These are phyloP conservation scores for Ogataea philodendri DNA, from an alignment of 805 yeast species.

Conservation along the genomic window DNA sequence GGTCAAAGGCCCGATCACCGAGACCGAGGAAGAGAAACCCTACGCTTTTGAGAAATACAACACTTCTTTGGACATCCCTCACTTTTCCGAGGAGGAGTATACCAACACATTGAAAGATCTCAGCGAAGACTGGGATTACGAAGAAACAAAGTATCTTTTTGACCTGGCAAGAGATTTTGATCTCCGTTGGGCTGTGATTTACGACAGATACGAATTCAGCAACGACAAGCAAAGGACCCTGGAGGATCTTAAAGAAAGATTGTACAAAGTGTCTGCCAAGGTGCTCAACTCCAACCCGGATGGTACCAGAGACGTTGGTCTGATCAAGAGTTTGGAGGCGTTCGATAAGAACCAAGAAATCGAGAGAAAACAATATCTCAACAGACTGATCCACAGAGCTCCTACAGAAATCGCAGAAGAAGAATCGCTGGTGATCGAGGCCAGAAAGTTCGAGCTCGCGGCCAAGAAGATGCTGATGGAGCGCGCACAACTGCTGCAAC, in stretches of 20 bases:
- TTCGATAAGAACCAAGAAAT: slow-evolving; percentile 70
- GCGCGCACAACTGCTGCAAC: slow-evolving; percentile 70
- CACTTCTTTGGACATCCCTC: slow-evolving; percentile 66
- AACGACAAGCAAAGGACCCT: slow-evolving; percentile 49
- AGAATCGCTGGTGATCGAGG: slow-evolving; percentile 89
- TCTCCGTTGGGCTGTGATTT: slow-evolving; percentile 66
- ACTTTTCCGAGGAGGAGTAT: slow-evolving; percentile 61
- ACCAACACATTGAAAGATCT: slow-evolving; percentile 39
- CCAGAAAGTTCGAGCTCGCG: slow-evolving; percentile 85
- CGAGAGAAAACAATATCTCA: slow-evolving; percentile 78
- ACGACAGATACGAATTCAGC: slow-evolving; percentile 52
- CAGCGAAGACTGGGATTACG: slow-evolving; percentile 58
- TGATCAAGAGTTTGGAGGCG: slow-evolving; percentile 59
- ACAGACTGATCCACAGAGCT: slow-evolving; percentile 71
- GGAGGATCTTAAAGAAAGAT: slow-evolving; percentile 83
- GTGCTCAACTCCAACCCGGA: slow-evolving; percentile 41
- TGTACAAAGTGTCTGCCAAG: slow-evolving; percentile 64
- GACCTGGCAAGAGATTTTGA: slow-evolving; percentile 59
- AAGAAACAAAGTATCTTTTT: slow-evolving; percentile 79
- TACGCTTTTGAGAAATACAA: slow-evolving; percentile 76
- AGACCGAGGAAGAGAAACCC: slow-evolving; percentile 35
- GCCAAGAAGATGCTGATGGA: slow-evolving; percentile 87
- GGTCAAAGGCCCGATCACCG: slow-evolving; percentile 65
- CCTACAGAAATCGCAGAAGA: slow-evolving; percentile 99
- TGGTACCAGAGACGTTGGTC: slow-evolving; percentile 40